Percentiles rank a stretch among this genome's conserved stretches.
These are phyloP conservation scores for Erythrophleum ivorense DNA, from an alignment of 331 rosid species.

Conservation along the genomic window DNA sequence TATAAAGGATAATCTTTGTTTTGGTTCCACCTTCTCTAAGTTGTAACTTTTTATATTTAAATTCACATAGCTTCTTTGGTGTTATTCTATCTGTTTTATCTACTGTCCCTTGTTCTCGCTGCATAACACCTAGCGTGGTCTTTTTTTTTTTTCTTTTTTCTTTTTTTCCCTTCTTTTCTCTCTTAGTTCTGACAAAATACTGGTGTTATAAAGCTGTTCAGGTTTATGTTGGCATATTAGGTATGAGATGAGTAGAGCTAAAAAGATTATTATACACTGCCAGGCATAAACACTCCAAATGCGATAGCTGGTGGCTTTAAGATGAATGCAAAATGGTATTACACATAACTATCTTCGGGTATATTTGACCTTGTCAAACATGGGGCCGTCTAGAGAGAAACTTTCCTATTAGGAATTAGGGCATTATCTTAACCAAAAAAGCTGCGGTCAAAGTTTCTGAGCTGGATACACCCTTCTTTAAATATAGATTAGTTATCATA, in stretches of 20 bases:
- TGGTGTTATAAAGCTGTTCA: no score
- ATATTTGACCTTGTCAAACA: no score
- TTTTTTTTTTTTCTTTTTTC: background rate
- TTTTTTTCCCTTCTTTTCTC: no score
- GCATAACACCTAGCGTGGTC: slow-evolving; percentile 1
- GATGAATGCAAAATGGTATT: no score
- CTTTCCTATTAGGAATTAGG: slow-evolving; percentile 3
- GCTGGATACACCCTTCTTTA: slow-evolving; percentile 11
- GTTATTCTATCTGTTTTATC: slow-evolving; percentile 11
- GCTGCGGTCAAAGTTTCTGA: background rate
- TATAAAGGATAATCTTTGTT: background rate
- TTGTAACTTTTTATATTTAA: background rate
- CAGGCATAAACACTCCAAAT: no score
- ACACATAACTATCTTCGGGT: no score
- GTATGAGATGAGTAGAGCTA: no score
- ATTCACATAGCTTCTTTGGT: background rate
- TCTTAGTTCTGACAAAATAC: no score
- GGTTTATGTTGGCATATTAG: no score
- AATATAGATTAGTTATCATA: slow-evolving; percentile 10
- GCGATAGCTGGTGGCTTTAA: no score
- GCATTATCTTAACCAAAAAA: background rate
- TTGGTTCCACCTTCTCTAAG: background rate
- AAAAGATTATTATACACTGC: no score
- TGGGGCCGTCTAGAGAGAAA: background rate
- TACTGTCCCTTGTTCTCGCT: slow-evolving; percentile 3